phyloP scores from a whole-genome alignment of 352 stramenopile species.

The Plasmopara viticola region DNA sequence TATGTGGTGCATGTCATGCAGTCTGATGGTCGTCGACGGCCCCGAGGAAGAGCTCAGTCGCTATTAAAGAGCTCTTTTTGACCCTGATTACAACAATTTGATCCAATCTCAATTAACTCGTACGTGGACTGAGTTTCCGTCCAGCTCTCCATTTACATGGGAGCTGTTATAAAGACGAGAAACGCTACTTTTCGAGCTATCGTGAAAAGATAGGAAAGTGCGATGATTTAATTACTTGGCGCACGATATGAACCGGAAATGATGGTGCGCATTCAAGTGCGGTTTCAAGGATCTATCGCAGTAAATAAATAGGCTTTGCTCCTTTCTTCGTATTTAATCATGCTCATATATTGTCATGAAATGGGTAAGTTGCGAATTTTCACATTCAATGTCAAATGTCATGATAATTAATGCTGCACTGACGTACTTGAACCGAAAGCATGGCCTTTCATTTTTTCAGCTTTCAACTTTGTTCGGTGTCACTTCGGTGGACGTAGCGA shows the following conservation, averaged over 20 bases:
- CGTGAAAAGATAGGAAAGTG: background rate
- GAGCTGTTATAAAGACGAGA: background rate
- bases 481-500: constrained; percentile 10
- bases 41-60: background rate
- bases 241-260: background rate
- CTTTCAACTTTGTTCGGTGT: too few species aligned
- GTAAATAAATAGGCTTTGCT: too few species aligned
- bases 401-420: too few species aligned
- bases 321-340: too few species aligned
- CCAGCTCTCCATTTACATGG: too few species aligned
- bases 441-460: too few species aligned
- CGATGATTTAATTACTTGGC: background rate
- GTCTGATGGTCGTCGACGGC: background rate
- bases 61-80: background rate
- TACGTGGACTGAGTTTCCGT: background rate
- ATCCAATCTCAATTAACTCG: background rate
- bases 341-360: too few species aligned
- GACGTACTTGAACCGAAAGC: too few species aligned
- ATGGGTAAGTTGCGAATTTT: too few species aligned
- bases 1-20: background rate
- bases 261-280: background rate
- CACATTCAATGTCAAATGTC: too few species aligned
- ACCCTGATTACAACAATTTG: background rate
- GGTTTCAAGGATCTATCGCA: background rate
- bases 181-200: background rate